Conservation (phyloP, 305 asterid genomes). For the Salvia sclarea region DNA sequence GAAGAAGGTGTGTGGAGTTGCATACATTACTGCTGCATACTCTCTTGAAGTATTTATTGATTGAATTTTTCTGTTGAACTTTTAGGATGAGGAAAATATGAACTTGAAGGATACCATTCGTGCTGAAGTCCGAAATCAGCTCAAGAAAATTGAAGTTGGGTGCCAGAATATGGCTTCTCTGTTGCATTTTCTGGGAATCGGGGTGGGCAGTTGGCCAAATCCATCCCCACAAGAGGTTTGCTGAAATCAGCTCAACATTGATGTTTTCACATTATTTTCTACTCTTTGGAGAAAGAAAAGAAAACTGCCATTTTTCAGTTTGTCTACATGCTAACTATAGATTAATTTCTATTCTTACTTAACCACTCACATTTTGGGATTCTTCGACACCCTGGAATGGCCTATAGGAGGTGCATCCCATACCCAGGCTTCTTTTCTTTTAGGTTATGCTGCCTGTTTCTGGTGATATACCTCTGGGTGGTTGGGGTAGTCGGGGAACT, state of each 20-base stretch:
- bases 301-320: not conserved
- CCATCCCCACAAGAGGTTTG: constrained; percentile 67
- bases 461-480: not conserved
- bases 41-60: constrained; percentile 8
- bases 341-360: not conserved
- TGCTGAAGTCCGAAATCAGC: constrained; percentile 62
- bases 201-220: constrained; percentile 49
- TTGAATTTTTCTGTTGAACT: constrained; percentile 6
- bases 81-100: constrained; percentile 86
- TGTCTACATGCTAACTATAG: constrained; percentile 1
- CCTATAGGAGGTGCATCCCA: not conserved
- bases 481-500: not conserved
- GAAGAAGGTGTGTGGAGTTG: constrained; percentile 59
- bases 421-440: not conserved
- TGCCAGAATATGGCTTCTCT: constrained; percentile 76
- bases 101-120: constrained; percentile 81
- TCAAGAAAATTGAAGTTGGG: constrained; percentile 53
- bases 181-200: constrained; percentile 61
- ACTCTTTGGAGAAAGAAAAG: not conserved
- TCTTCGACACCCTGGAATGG: not conserved
- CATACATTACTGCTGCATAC: constrained; percentile 13
- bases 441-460: not conserved
- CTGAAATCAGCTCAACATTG: constrained; percentile 3
- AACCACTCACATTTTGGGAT: not conserved
- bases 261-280: not conserved